phyloP scores from a whole-genome alignment of 2,329 filamentous ascomycete genomes.

The Aspergillus pseudoglaucus region DNA sequence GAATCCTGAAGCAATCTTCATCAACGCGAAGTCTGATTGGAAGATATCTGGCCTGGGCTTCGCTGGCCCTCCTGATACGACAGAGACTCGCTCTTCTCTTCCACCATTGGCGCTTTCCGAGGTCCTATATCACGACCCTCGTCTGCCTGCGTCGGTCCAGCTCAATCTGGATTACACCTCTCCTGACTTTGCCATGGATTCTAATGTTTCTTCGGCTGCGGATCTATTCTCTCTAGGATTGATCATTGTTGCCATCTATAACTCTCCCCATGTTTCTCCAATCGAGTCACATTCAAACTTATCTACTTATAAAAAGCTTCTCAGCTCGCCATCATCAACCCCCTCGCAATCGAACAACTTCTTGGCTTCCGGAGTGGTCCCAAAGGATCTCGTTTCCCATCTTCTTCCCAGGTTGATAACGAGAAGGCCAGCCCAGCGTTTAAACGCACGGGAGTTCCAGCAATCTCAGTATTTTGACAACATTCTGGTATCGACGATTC shows the following conservation, averaged over 20 bases:
- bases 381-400: conserved; percentile 66
- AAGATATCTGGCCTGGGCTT: conserved; percentile 95
- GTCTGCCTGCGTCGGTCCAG: conserved; percentile 75
- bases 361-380: conserved; percentile 69
- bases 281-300: conserved; percentile 73
- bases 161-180: conserved; percentile 89
- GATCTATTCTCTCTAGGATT: conserved; percentile 94
- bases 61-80: conserved; percentile 71
- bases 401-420: conserved; percentile 84
- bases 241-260: conserved; percentile 83
- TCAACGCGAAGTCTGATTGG: conserved; percentile 98
- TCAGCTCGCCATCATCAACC: conserved; percentile 69
- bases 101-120: conserved; percentile 76
- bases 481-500: conserved; percentile 89
- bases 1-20: conserved; percentile 84
- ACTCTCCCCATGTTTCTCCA: conserved; percentile 85
- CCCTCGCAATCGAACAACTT: conserved; percentile 80
- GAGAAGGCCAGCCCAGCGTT: conserved; percentile 74
- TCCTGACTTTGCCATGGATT: conserved; percentile 90
- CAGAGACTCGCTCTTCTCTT: conserved; percentile 67
- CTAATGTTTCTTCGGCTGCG: conserved; percentile 72
- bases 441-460: conserved; percentile 87
- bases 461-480: conserved; percentile 96
- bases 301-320: conserved; percentile 77
- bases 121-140: conserved; percentile 74